These are phyloP conservation scores for Pichia kluyveri DNA, from an alignment of 805 yeast genomes.

Conservation along the genomic window DNA sequence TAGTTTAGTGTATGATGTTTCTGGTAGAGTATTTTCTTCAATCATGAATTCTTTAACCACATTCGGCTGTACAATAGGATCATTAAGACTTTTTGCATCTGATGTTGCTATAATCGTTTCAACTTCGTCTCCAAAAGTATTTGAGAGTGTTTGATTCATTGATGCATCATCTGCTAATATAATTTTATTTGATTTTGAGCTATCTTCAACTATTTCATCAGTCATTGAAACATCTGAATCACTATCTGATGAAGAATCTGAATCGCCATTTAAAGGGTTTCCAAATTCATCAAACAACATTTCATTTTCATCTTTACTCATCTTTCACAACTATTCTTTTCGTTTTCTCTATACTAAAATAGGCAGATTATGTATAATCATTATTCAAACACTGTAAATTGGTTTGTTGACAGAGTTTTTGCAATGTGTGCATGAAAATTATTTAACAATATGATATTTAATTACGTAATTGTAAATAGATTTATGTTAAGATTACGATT, in stretches of 20 bases:
- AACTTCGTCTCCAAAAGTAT: slow-evolving; percentile 52
- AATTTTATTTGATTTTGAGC: slow-evolving; percentile 18
- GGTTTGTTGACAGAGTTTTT: too few species aligned
- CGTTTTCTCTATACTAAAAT: too few species aligned
- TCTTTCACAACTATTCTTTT: neutral
- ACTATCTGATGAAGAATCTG: slow-evolving; percentile 31
- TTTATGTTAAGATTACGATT: too few species aligned
- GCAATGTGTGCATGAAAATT: too few species aligned
- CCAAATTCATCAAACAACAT: slow-evolving; percentile 80
- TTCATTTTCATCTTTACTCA: slow-evolving; percentile 31
- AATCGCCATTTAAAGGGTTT: slow-evolving; percentile 47
- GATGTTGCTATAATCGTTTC: slow-evolving; percentile 48
- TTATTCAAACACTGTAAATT: too few species aligned
- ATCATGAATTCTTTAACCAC: slow-evolving; percentile 33
- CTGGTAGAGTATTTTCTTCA: slow-evolving; percentile 49
- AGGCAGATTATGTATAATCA: too few species aligned
- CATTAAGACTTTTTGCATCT: slow-evolving; percentile 36
- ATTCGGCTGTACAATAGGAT: slow-evolving; percentile 58
- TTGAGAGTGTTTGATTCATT: slow-evolving; percentile 32
- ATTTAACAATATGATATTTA: too few species aligned
- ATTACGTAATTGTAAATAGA: too few species aligned
- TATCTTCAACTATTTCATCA: slow-evolving; percentile 10
- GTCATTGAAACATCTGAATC: slow-evolving; percentile 8
- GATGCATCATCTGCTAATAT: slow-evolving; percentile 38
- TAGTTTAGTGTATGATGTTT: slow-evolving; percentile 49